These are phyloP conservation scores for Cercophora scortea DNA, from an alignment of 495 filamentous ascomycete species.

Conservation along the genomic window DNA sequence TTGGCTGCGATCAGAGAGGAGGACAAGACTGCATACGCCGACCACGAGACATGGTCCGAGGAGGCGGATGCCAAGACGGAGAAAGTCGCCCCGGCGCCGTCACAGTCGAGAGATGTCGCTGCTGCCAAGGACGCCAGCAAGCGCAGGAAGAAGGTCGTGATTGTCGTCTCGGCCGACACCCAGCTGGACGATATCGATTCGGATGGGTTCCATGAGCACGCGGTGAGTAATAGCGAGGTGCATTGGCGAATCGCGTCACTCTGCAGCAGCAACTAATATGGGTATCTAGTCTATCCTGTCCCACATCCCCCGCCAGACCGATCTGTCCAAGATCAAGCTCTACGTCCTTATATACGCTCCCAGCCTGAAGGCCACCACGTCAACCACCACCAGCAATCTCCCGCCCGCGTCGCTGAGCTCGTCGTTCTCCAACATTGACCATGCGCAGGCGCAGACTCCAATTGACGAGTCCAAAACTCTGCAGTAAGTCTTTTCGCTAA, in stretches of 20 bases:
- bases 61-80: constrained; percentile 53
- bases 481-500: constrained; percentile 26
- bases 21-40: constrained; percentile 68
- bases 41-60: constrained; percentile 79
- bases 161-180: constrained; percentile 75
- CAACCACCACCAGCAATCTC: constrained; percentile 41
- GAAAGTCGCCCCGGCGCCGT: constrained; percentile 14
- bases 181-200: constrained; percentile 51
- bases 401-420: constrained; percentile 63
- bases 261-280: not conserved
- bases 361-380: constrained; percentile 55
- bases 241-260: too few relatives aligned
- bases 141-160: constrained; percentile 67
- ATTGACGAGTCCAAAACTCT: constrained; percentile 52
- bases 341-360: constrained; percentile 88
- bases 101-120: constrained; percentile 10
- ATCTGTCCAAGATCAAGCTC: constrained; percentile 59
- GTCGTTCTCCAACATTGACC: constrained; percentile 80
- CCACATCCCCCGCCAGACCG: constrained; percentile 68
- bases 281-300: constrained; percentile 71
- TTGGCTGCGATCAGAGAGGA: constrained; percentile 80
- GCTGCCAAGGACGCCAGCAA: constrained; percentile 23
- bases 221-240: constrained; percentile 46
- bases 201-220: constrained; percentile 62
- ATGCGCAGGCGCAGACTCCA: constrained; percentile 64